Evolutionary conservation across 2,329 filamentous ascomycete species (phyloP), one percentile per base, ranked within the genome.

Genomic region (Tolypocladium endophyticum): DNA sequence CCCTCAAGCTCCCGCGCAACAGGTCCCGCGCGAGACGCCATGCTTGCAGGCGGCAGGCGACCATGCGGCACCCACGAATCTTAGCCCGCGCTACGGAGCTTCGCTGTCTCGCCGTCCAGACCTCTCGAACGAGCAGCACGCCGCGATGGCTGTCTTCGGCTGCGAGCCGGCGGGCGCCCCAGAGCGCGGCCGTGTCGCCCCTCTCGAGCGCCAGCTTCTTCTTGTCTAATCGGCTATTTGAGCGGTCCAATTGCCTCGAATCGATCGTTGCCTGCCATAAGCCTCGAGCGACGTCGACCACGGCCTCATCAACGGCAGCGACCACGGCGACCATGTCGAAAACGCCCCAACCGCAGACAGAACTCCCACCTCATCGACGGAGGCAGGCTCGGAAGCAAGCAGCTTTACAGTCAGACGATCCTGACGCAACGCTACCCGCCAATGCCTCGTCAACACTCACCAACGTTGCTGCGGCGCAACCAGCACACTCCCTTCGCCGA

Each of bases 371-470:
- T 33, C 73, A 75, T 60, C 69, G 73, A 33, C 68, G 71, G 55
- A 62, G 73, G 54, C 72, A 73, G 35, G 72, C 72, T 30, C 64
- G 65, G 14, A 71, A 69, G 57, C 67, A 66, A 52, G 63, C 63
- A 8, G 56, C 55, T 9, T 58, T 61, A 38, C 47, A 58, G 33
- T 57, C 61, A 8, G 63, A 47, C 0, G 55, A 61, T 11, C 52
- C 62, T 58, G 69, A 69, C 12, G 64, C 65, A 16, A 66, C 73
- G 35, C 71, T 81, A 2, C 77, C 80, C 18, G 74, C 76, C 14
- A 74, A 79, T 70, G 79, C 81, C 23, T 87, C 85, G 4, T 81
- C 83, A 5, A 72, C 80, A 20, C 78, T 87, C 28, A 78, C 83
- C 45, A 76, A 75, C 56, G 75, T 73, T 55, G 84, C 79, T 59